Evolutionary conservation across 1,139 yeast genomes (phyloP).

Genomic region (Petasospora fabianii): DNA sequence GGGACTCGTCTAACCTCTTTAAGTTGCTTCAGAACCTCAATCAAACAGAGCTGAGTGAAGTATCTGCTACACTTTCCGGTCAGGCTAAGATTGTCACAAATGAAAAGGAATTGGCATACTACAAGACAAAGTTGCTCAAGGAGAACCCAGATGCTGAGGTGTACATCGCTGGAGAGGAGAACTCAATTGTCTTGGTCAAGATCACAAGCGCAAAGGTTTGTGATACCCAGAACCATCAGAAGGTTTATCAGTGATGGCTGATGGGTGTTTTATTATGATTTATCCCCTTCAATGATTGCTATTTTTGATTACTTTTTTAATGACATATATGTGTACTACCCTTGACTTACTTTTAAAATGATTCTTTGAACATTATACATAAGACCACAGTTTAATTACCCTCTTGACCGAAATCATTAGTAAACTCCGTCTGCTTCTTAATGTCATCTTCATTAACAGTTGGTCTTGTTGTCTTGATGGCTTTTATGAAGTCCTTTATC

Average conservation of each 20-base stretch:
- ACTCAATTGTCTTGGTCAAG: slow-evolving; percentile 61
- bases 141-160: slow-evolving; percentile 66
- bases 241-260: slow-evolving; percentile 13
- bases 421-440: slow-evolving; percentile 78
- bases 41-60: slow-evolving; percentile 69
- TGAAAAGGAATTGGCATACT: slow-evolving; percentile 47
- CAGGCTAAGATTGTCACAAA: slow-evolving; percentile 53
- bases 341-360: too few relatives aligned
- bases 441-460: slow-evolving; percentile 88
- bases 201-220: slow-evolving; percentile 74
- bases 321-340: too few relatives aligned
- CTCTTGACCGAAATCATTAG: slow-evolving; percentile 94
- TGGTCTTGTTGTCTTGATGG: slow-evolving; percentile 88
- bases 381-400: slow-evolving; percentile 53
- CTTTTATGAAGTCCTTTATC: slow-evolving; percentile 88
- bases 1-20: slow-evolving; percentile 35
- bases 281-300: too few relatives aligned
- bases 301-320: background rate
- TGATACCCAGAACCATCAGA: slow-evolving; percentile 63
- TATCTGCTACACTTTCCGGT: slow-evolving; percentile 77
- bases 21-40: slow-evolving; percentile 69
- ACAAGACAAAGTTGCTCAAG: slow-evolving; percentile 53
- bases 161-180: slow-evolving; percentile 60
- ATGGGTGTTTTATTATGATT: too few relatives aligned
- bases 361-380: too few relatives aligned